These are phyloP conservation scores for Ophiostoma ips DNA, from an alignment of 2,329 filamentous ascomycete genomes.

Conservation along the genomic window DNA sequence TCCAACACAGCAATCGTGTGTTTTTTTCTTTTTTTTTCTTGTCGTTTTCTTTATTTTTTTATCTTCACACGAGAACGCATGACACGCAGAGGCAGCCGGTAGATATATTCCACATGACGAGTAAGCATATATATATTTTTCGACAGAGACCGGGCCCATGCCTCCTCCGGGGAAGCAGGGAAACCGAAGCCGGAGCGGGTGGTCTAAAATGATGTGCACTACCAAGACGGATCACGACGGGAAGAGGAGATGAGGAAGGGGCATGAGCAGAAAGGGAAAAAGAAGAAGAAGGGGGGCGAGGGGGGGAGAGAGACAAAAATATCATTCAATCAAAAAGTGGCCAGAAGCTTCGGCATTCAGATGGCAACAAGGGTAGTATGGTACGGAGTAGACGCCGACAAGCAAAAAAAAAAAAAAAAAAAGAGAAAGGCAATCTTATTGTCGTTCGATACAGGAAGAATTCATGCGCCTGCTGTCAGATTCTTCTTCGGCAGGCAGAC, in stretches of 20 bases:
- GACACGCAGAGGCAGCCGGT: neutral
- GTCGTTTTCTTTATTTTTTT: neutral
- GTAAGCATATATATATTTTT: neutral
- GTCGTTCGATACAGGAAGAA: too few species aligned
- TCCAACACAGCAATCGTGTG: neutral
- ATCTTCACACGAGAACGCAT: neutral
- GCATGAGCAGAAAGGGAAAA: neutral
- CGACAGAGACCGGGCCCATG: neutral
- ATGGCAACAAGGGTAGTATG: too few species aligned
- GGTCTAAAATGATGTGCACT: conserved; percentile 27
- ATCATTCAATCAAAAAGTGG: neutral
- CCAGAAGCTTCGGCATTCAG: neutral
- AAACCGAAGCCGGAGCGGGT: conserved; percentile 24
- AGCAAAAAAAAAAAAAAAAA: too few species aligned
- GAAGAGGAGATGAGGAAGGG: neutral
- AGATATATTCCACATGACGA: too few species aligned
- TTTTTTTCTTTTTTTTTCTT: neutral
- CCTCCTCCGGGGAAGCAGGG: conserved; percentile 21
- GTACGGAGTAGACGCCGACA: neutral
- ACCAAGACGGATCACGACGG: neutral
- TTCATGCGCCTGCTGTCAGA: too few species aligned
- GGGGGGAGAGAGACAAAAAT: neutral
- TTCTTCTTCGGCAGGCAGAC: too few species aligned
- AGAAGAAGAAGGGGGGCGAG: neutral
- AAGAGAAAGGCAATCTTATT: too few species aligned